These are phyloP conservation scores for Fraxinus excelsior DNA, from an alignment of 257 asterid genomes.

Conservation along the genomic window DNA sequence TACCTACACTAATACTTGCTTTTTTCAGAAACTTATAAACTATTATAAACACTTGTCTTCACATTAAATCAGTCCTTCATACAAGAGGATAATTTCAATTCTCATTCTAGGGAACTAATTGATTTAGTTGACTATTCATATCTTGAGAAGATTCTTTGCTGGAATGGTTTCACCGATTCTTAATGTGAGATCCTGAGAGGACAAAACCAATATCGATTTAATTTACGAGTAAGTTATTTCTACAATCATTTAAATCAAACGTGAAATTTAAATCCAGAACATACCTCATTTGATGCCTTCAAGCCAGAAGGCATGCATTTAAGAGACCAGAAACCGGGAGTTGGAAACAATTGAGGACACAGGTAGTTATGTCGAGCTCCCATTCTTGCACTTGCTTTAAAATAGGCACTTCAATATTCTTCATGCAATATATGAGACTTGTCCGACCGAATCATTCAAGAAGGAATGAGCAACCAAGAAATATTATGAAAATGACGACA, in stretches of 20 bases:
- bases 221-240: not conserved
- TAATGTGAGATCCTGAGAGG: slow-evolving; percentile 51
- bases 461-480: slow-evolving; percentile 21
- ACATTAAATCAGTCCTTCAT: not conserved
- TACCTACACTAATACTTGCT: not conserved
- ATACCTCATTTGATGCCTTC: slow-evolving; percentile 14
- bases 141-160: slow-evolving; percentile 97
- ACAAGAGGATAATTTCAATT: not conserved
- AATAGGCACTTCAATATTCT: slow-evolving; percentile 79
- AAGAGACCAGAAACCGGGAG: slow-evolving; percentile 80
- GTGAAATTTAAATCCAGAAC: not conserved
- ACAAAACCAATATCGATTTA: slow-evolving; percentile 25
- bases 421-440: slow-evolving; percentile 39
- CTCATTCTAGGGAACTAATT: not conserved
- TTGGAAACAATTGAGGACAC: slow-evolving; percentile 89
- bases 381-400: slow-evolving; percentile 78
- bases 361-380: slow-evolving; percentile 83
- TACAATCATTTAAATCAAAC: not conserved
- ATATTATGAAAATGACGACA: not conserved
- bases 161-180: slow-evolving; percentile 41
- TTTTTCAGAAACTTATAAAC: not conserved
- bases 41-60: not conserved
- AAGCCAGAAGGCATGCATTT: slow-evolving; percentile 30
- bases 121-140: slow-evolving; percentile 24
- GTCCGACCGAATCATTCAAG: not conserved